These are phyloP conservation scores for Balakata baccata DNA, from an alignment of 345 rosid species.

Conservation along the genomic window DNA sequence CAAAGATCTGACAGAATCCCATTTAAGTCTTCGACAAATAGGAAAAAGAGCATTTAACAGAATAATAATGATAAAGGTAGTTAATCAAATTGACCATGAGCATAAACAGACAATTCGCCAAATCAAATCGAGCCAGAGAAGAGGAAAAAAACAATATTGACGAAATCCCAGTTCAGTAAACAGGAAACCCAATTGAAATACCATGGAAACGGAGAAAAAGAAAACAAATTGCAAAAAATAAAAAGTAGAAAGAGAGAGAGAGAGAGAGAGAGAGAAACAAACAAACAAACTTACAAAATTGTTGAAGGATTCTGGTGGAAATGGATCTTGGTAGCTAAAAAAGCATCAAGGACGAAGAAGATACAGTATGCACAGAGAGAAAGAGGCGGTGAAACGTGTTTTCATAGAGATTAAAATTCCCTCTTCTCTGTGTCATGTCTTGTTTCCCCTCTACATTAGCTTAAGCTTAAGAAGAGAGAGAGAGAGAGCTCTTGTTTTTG, in stretches of 20 bases:
- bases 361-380: background rate
- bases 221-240: no score
- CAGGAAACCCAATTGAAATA: background rate
- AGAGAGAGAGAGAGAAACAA: no score
- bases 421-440: slow-evolving; percentile 13
- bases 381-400: background rate
- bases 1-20: slow-evolving; percentile 11
- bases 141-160: background rate
- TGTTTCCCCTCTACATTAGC: background rate
- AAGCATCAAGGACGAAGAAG: slow-evolving; percentile 20
- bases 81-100: background rate
- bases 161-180: slow-evolving; percentile 14
- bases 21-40: background rate
- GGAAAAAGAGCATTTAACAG: background rate
- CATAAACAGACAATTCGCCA: background rate
- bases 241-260: no score
- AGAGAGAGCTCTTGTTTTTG: background rate
- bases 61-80: background rate
- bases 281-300: slow-evolving; percentile 26
- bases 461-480: slow-evolving; percentile 9
- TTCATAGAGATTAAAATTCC: background rate
- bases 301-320: background rate
- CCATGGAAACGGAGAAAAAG: background rate
- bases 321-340: slow-evolving; percentile 3
- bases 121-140: slow-evolving; percentile 5